Evolutionary conservation across 176 grass and related monocot genomes (phyloP).

Genomic region (Olyra latifolia): DNA sequence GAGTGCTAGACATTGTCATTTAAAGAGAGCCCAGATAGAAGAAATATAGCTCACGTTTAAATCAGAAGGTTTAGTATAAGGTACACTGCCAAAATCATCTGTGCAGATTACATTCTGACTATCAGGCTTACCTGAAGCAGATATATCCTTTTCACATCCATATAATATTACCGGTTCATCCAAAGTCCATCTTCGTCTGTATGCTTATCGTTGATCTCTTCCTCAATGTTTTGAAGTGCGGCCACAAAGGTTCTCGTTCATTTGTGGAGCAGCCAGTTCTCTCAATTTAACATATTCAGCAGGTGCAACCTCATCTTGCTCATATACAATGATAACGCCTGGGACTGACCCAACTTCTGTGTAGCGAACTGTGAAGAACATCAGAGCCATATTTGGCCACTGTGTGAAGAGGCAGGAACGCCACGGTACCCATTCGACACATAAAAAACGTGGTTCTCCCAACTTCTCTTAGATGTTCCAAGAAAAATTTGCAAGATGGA

Average conservation of each 20-base stretch:
- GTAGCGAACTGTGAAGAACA: too few species aligned
- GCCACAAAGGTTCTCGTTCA: neutral
- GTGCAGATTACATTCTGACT: conserved; percentile 23
- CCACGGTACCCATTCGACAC: conserved; percentile 31
- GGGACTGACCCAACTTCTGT: conserved; percentile 45
- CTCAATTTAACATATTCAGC: conserved; percentile 17
- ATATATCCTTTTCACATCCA: neutral
- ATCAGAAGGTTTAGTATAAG: conserved; percentile 23
- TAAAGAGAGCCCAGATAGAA: neutral
- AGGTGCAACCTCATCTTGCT: conserved; percentile 18
- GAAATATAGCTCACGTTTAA: conserved; percentile 28
- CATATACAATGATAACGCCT: conserved; percentile 42
- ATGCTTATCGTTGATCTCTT: neutral
- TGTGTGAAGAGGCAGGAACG: conserved; percentile 38
- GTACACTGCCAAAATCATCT: conserved; percentile 5
- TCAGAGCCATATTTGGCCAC: too few species aligned
- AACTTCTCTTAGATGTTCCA: conserved; percentile 45
- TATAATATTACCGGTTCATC: neutral
- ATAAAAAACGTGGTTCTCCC: conserved; percentile 20
- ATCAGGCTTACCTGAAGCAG: conserved; percentile 13
- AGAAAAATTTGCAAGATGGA: conserved; percentile 44
- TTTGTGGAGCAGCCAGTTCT: neutral
- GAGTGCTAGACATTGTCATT: too few species aligned
- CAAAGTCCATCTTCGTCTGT: neutral
- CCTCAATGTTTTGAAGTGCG: conserved; percentile 12